A percentile compares a stretch with the other conserved stretches of the same genome.
phyloP scores from a whole-genome alignment of 306 rosid genomes.

The Cicer bijugum region DNA sequence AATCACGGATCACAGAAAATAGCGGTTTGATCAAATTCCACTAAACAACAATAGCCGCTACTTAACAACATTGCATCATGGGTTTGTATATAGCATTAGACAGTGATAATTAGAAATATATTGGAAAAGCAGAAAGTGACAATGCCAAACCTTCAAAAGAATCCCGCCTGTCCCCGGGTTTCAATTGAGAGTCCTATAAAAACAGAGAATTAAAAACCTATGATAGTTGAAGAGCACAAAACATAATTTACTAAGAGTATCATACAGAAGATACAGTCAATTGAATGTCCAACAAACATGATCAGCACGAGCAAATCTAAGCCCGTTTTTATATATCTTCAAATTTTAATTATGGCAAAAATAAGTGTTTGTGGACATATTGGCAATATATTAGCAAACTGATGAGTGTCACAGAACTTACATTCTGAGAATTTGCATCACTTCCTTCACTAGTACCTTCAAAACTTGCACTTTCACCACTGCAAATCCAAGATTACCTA shows the following conservation, averaged over 20 bases:
- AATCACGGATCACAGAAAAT: no score
- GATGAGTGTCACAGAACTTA: slow-evolving; percentile 55
- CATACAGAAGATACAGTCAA: no score
- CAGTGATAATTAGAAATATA: slow-evolving; percentile 32
- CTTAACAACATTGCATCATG: neutral
- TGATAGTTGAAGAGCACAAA: slow-evolving; percentile 35
- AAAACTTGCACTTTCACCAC: slow-evolving; percentile 87
- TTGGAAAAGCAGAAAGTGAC: slow-evolving; percentile 41
- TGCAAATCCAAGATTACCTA: slow-evolving; percentile 58
- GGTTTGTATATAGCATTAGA: slow-evolving; percentile 33
- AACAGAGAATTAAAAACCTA: neutral
- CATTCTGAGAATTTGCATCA: slow-evolving; percentile 88
- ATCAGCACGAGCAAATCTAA: no score
- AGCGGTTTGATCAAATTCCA: no score
- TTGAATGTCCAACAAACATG: no score
- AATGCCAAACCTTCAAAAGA: slow-evolving; percentile 80
- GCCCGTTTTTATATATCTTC: neutral
- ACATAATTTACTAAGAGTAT: neutral
- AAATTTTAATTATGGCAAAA: neutral
- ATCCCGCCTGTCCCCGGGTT: slow-evolving; percentile 81
- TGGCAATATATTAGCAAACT: slow-evolving; percentile 20
- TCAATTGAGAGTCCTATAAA: slow-evolving; percentile 79
- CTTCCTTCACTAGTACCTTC: slow-evolving; percentile 97
- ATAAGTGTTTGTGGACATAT: neutral
- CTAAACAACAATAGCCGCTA: no score